Evolutionary conservation across 2,329 filamentous ascomycete genomes (phyloP), one percentile per base, ranked within the genome.

Genomic region (Lecanicillium sp.): DNA sequence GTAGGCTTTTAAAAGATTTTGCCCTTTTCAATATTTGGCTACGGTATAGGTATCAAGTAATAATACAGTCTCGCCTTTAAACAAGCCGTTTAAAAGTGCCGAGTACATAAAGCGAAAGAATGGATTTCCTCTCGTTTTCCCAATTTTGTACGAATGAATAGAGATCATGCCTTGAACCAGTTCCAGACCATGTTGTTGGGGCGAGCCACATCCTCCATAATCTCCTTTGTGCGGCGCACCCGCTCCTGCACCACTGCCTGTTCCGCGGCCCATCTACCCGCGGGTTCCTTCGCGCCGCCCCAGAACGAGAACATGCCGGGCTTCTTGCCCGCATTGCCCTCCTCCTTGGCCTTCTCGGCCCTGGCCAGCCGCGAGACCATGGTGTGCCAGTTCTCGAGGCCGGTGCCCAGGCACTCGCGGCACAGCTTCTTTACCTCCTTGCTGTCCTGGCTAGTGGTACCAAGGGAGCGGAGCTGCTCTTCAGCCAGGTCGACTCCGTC

Each of bases 401-500:
- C 87, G 2, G 86, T 81, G 50, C 79, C 72, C 5, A 95, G 75
- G 60, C 91, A 96, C 55, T 91, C 78, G 27, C 78, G 78, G 62
- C 90, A 95, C 32, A 79, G 81, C 53, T 77, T 75, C 40, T 59
- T 62, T 14, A 63, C 57, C 3, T 54, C 51, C 26, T 57, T 60
- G 36, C 66, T 58, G 4, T 55, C 52, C 4, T 48, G 48, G n/a
- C 51, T 46, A n/a, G n/a, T n/a, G 11, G 54, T 36, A 29, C 60
- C 61, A 1, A 78, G 62, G 17, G 57, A 66, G 55, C 74, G 78
- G 35, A 81, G 73, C 58, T 81, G 82, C 52, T 83, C 75, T 65
- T 90, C 90, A 3, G 90, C 86, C 2, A 86, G 70, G 55, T 90
- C 85, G 26, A 95, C 88, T 21, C 86, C 90, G 53, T 95, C 88